phyloP scores from a whole-genome alignment of 768 basidiomycete species.

The Rickenella mellea region DNA sequence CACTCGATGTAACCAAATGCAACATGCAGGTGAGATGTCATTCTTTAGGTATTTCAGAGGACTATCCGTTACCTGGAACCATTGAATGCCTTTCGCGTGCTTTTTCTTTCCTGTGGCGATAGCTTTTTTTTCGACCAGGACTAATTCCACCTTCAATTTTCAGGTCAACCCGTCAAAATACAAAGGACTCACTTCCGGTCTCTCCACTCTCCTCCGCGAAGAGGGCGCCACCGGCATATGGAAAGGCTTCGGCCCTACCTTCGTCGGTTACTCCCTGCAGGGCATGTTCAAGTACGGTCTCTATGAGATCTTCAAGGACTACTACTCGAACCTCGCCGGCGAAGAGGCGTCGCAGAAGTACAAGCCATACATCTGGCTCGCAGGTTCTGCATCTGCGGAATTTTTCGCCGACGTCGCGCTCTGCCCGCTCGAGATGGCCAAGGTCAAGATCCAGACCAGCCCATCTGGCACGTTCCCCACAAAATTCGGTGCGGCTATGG shows the following conservation, averaged over 20 bases:
- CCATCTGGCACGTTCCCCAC: constrained; percentile 68
- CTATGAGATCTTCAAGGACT: constrained; percentile 94
- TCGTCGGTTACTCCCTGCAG: constrained; percentile 90
- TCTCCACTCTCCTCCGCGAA: constrained; percentile 62
- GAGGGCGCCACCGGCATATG: constrained; percentile 83
- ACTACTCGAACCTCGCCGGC: constrained; percentile 82
- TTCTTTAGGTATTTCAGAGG: too few species aligned
- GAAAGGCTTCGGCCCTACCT: constrained; percentile 91
- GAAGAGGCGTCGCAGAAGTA: constrained; percentile 72
- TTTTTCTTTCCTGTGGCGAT: too few species aligned
- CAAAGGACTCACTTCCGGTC: constrained; percentile 50
- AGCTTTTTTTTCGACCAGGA: too few species aligned
- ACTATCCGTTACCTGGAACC: too few species aligned
- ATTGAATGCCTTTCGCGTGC: not conserved
- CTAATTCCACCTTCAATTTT: not conserved
- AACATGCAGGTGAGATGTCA: constrained; percentile 69
- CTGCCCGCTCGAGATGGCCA: constrained; percentile 91
- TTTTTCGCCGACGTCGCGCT: constrained; percentile 95
- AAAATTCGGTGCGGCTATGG: constrained; percentile 59
- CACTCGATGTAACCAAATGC: constrained; percentile 83
- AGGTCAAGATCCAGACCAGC: constrained; percentile 85
- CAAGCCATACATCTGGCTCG: constrained; percentile 89
- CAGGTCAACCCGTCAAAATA: constrained; percentile 75
- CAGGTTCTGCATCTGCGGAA: constrained; percentile 88
- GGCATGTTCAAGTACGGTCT: constrained; percentile 99